Evolutionary conservation across 371 early-diverging fungal genomes (phyloP).

Genomic region (Rhizopus stolonifer): DNA sequence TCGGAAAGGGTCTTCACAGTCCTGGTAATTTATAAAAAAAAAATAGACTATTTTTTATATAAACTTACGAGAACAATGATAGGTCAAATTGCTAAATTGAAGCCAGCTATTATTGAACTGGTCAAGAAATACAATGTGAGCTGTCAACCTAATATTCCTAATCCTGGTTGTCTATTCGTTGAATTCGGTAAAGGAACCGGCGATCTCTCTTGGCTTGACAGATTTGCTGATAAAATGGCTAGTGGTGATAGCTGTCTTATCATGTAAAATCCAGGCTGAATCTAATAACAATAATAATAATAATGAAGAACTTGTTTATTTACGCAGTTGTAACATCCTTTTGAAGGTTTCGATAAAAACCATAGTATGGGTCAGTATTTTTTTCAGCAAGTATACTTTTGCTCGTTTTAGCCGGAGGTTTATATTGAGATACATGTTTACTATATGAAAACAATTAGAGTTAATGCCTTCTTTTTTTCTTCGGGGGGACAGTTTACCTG

Average conservation of each 20-base stretch:
- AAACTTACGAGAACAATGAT: not conserved
- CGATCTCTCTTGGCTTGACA: slow-evolving; percentile 49
- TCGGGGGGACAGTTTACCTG: not conserved
- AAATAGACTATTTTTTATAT: not conserved
- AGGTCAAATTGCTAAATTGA: slow-evolving; percentile 58
- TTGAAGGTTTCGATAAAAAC: slow-evolving; percentile 2
- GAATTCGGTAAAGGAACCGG: slow-evolving; percentile 54
- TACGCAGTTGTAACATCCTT: not conserved
- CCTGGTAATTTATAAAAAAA: slow-evolving; percentile 23
- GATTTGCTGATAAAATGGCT: slow-evolving; percentile 25
- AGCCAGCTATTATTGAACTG: slow-evolving; percentile 58
- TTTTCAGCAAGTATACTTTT: not conserved
- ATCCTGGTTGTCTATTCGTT: slow-evolving; percentile 61
- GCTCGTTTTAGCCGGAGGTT: not conserved
- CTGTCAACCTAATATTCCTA: slow-evolving; percentile 58
- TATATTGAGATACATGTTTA: not conserved
- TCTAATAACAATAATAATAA: too few species aligned
- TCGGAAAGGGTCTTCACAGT: slow-evolving; percentile 63
- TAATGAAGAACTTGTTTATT: too few species aligned
- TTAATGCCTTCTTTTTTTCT: not conserved
- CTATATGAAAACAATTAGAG: not conserved
- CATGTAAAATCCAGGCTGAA: slow-evolving; percentile 45
- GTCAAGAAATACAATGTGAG: slow-evolving; percentile 54
- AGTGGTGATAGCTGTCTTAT: slow-evolving; percentile 36
- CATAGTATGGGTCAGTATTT: not conserved